Percentiles rank a stretch among this genome's conserved stretches.
Conservation (phyloP, 345 rosid genomes). For the Salix brachista region DNA sequence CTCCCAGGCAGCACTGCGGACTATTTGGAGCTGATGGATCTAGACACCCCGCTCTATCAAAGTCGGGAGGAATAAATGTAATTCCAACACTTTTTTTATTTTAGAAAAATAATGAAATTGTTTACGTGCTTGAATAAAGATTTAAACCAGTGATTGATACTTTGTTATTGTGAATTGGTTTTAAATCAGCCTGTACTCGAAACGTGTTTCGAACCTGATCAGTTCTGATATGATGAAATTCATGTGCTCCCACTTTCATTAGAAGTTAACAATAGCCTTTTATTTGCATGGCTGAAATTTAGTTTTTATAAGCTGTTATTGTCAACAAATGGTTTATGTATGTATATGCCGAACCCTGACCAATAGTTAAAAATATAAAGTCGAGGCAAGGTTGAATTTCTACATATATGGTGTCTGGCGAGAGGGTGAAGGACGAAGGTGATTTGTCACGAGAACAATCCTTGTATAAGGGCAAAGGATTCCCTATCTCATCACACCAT, state of each 20-base stretch:
- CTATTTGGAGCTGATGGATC: conserved; percentile 30
- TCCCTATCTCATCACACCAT: no score
- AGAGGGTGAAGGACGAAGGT: no score
- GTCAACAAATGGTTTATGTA: no score
- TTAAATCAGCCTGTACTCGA: not conserved
- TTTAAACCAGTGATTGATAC: not conserved
- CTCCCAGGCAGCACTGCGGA: not conserved
- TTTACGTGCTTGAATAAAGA: not conserved
- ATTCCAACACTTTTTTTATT: not conserved
- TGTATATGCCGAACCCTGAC: no score
- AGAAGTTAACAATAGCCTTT: not conserved
- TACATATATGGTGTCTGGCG: no score
- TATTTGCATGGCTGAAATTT: not conserved
- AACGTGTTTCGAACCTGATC: not conserved
- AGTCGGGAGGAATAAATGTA: not conserved
- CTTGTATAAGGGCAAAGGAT: no score
- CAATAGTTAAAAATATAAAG: no score
- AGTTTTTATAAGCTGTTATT: no score
- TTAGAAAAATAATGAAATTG: not conserved
- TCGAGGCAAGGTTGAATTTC: no score
- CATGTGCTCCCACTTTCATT: not conserved
- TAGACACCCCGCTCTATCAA: conserved; percentile 19
- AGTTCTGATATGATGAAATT: not conserved
- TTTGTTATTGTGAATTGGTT: not conserved
- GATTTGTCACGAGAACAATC: no score